Base-by-base conservation (phyloP, 2,329 filamentous ascomycete genomes). In the Truncatella angustata region DNA sequence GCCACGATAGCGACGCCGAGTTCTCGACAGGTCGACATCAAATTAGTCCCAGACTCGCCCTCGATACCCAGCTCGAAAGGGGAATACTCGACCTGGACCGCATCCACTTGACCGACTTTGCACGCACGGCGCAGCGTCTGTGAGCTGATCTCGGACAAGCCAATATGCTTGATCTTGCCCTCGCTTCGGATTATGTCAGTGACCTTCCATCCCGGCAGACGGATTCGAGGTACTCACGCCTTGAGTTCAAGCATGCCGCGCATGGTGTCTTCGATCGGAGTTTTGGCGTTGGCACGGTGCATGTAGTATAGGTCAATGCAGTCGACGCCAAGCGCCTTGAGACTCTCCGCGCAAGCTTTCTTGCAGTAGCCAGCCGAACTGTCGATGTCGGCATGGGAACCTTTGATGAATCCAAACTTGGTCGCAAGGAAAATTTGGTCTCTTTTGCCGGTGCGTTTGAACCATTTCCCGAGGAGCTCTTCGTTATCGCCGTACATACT, bases 41-140 rank as follows among this genome's bases (percentile, higher is more conserved):
- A 61, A 35, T 73, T 56, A 3, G 66, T 70, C 12, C 63, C 63
- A 0, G 51, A 49, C 53, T 68, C 54, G 0, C 63, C 63, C 54
- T 82, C 79, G 39, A 81, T 78, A 37, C 79, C 76, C 6, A 72
- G 63, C 1, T 67, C 66, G 58, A 79, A 80, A 1, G 74, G 71
- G 3, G 70, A 75, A 63, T 77, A 81, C 57, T 81, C 79, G 46
- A 79, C 70, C 64, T 84, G 78, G n/a, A 77, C 73, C 6, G 74
- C 75, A 4, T 72, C 66, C 50, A 84, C 76, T 5, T 71, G 77
- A 51, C 75, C 70, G 3, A 82, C 66, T 12, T 67, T 69, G 60
- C 66, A 61, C 5, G 81, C 80, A 18, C 79, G 71, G 6, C 74
- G 72, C 28, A 84, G 69, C 0, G 78, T 77, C 6, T 67, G 64